Conservation (phyloP, 1,139 yeast species). For the Sporopachydermia cereana region DNA sequence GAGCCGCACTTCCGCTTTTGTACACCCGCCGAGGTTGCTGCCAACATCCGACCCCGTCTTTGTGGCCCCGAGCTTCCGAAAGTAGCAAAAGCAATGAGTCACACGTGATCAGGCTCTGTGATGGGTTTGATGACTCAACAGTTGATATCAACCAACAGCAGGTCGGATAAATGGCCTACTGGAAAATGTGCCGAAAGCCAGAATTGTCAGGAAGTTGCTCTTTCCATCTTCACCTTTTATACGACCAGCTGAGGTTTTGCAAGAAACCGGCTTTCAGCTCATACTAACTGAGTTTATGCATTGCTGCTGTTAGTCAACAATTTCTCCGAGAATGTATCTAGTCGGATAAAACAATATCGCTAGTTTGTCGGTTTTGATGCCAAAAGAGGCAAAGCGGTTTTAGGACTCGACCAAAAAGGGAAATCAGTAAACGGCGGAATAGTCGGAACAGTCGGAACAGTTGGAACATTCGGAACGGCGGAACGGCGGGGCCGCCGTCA, state of each 20-base stretch:
- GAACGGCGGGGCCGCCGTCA: too few species aligned
- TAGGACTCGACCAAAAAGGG: not conserved
- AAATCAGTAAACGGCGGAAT: not conserved
- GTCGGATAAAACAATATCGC: too few species aligned
- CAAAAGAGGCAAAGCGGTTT: not conserved
- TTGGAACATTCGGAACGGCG: too few species aligned
- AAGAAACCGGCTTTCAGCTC: too few species aligned
- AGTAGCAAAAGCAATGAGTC: conserved; percentile 31
- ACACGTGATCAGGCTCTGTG: conserved; percentile 34
- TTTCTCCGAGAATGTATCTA: too few species aligned
- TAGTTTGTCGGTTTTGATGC: too few species aligned
- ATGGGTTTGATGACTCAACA: conserved; percentile 45
- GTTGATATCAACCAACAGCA: not conserved
- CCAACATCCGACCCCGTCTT: conserved; percentile 48
- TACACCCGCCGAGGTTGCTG: conserved; percentile 49
- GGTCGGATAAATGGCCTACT: too few species aligned
- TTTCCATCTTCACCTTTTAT: too few species aligned
- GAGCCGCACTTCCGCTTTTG: conserved; percentile 58
- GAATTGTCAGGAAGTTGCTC: too few species aligned
- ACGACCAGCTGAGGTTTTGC: not conserved
- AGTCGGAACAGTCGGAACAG: not conserved
- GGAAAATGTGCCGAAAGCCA: too few species aligned
- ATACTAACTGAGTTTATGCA: too few species aligned
- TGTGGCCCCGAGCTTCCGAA: conserved; percentile 13
- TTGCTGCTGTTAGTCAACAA: too few species aligned